These are phyloP conservation scores for Vigna unguiculata DNA, from an alignment of 306 rosid species.

Conservation along the genomic window DNA sequence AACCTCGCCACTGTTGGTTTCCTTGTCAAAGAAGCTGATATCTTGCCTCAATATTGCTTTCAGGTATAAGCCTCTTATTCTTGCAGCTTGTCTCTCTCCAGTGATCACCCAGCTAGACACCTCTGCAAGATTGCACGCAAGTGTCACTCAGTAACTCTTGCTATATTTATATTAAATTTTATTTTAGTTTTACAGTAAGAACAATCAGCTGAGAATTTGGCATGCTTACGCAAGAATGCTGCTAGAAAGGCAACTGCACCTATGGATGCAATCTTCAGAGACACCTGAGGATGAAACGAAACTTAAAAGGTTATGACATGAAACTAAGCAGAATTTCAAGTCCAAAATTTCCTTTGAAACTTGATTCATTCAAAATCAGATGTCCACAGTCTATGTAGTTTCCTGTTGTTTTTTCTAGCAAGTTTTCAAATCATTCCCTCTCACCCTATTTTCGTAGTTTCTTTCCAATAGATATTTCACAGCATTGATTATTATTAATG, in stretches of 20 bases:
- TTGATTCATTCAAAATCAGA: no score
- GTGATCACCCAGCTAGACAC: slow-evolving; percentile 81
- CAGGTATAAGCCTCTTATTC: slow-evolving; percentile 74
- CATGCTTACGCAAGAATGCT: slow-evolving; percentile 71
- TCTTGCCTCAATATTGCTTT: slow-evolving; percentile 81
- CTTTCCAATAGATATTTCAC: background rate
- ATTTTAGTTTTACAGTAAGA: background rate
- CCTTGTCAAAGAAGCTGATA: slow-evolving; percentile 69
- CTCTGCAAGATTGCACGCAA: slow-evolving; percentile 52
- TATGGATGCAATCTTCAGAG: slow-evolving; percentile 57
- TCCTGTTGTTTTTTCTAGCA: no score
- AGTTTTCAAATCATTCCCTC: background rate
- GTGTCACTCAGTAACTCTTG: background rate
- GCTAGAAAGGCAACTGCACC: slow-evolving; percentile 62
- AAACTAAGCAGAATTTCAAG: slow-evolving; percentile 23
- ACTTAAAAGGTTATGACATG: slow-evolving; percentile 19
- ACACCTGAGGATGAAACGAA: slow-evolving; percentile 53
- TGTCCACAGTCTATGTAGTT: no score
- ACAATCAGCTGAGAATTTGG: slow-evolving; percentile 23
- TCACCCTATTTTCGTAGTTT: slow-evolving; percentile 12
- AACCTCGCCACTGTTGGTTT: slow-evolving; percentile 74
- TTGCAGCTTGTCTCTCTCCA: slow-evolving; percentile 83
- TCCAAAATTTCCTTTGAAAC: no score
- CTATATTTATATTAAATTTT: slow-evolving; percentile 11
- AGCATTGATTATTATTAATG: slow-evolving; percentile 32